Percentiles rank a stretch among this genome's conserved stretches.
Conservation (phyloP, 768 basidiomycete genomes). For the Leccinum disarticulatum region DNA sequence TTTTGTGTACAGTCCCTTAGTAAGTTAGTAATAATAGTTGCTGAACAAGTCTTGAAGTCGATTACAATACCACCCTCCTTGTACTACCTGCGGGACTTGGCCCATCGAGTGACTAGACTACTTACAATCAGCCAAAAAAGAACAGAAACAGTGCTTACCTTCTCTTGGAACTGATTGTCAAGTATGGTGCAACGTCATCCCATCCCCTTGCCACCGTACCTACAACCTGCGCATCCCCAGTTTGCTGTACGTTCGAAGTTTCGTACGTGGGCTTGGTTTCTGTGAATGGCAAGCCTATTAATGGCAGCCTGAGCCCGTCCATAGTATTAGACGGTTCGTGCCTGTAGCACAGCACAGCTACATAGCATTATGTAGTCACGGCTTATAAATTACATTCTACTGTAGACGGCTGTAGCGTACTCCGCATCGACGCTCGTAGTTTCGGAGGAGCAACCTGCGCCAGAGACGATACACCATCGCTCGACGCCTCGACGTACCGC, state of each 20-base stretch:
- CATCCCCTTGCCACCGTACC: background rate
- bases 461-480: conserved; percentile 16
- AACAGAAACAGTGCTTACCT: background rate
- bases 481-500: conserved; percentile 49
- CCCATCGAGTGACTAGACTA: background rate
- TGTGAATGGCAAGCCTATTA: background rate
- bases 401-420: too few relatives aligned
- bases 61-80: background rate
- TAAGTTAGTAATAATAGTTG: background rate
- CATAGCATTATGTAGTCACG: too few relatives aligned
- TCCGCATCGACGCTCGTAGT: too few relatives aligned
- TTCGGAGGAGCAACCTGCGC: too few relatives aligned
- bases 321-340: too few relatives aligned
- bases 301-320: too few relatives aligned
- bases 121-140: too few relatives aligned
- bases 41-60: background rate
- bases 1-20: background rate
- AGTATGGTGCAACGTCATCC: background rate
- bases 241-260: background rate
- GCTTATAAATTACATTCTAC: too few relatives aligned
- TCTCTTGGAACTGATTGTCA: background rate
- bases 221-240: background rate
- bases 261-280: background rate
- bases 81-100: background rate
- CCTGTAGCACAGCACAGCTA: too few relatives aligned